These are phyloP conservation scores for Chaetomiaceae sp. DNA, from an alignment of 2,329 filamentous ascomycete genomes.

Conservation along the genomic window DNA sequence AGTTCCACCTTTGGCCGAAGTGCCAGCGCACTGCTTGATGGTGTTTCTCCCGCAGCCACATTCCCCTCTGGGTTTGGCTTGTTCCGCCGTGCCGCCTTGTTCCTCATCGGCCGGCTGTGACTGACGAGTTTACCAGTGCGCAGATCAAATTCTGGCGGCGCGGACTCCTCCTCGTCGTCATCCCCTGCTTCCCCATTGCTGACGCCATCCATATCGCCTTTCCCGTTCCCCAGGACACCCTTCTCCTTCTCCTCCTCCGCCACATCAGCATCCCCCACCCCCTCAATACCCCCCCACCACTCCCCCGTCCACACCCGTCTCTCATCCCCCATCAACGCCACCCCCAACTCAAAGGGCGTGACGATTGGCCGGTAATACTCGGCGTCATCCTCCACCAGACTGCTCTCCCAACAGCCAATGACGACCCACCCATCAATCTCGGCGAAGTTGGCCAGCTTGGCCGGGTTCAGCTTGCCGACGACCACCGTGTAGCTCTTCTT, in stretches of 20 bases:
- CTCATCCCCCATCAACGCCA: slow-evolving; percentile 69
- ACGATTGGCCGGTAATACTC: slow-evolving; percentile 85
- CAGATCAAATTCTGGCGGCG: slow-evolving; percentile 86
- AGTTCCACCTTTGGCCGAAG: slow-evolving; percentile 58
- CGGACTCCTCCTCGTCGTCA: slow-evolving; percentile 60
- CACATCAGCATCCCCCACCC: slow-evolving; percentile 43
- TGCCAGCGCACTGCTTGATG: slow-evolving; percentile 44
- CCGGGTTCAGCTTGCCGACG: slow-evolving; percentile 91
- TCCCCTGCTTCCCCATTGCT: slow-evolving; percentile 31
- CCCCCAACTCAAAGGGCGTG: slow-evolving; percentile 86
- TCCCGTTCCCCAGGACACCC: slow-evolving; percentile 18
- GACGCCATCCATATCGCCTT: slow-evolving; percentile 17
- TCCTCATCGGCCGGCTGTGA: slow-evolving; percentile 67
- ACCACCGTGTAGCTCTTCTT: slow-evolving; percentile 97
- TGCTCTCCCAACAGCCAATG: slow-evolving; percentile 96
- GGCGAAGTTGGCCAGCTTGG: slow-evolving; percentile 92
- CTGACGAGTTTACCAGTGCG: slow-evolving; percentile 79
- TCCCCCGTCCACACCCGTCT: slow-evolving; percentile 77
- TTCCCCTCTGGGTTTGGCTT: slow-evolving; percentile 20
- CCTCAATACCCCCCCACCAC: slow-evolving; percentile 84
- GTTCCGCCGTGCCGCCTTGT: slow-evolving; percentile 30
- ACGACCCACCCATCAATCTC: slow-evolving; percentile 97
- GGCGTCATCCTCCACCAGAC: slow-evolving; percentile 72
- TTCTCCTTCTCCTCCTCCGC: slow-evolving; percentile 22
- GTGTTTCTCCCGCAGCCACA: slow-evolving; percentile 6